Conservation (phyloP, 2,329 filamentous ascomycete genomes). For the Aspergillus transmontanensis region DNA sequence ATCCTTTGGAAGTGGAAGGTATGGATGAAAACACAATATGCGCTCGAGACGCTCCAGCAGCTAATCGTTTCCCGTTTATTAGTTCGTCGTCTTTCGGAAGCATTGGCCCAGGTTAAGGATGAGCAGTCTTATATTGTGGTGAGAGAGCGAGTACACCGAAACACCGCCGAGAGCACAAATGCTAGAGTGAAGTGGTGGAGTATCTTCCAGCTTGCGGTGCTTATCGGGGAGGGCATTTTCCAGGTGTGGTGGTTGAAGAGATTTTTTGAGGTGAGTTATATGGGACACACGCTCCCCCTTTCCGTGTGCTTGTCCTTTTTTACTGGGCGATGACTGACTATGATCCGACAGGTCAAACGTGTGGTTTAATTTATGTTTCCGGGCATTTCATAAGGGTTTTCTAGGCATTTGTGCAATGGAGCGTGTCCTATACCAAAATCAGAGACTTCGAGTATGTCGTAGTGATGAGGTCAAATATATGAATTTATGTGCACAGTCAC, state of each 20-base stretch:
- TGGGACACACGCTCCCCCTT: background rate
- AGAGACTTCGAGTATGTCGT: background rate
- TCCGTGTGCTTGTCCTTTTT: background rate
- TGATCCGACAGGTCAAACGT: constrained; percentile 46
- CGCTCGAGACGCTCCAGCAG: background rate
- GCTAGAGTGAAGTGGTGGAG: constrained; percentile 99
- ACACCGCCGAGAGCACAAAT: constrained; percentile 98
- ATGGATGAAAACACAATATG: constrained; percentile 31
- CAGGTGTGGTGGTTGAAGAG: constrained; percentile 99
- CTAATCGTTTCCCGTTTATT: constrained; percentile 8
- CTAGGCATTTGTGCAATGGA: constrained; percentile 3
- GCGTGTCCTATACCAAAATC: constrained; percentile 1
- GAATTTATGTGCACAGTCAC: constrained; percentile 11
- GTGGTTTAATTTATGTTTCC: constrained; percentile 42
- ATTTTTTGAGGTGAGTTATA: constrained; percentile 78
- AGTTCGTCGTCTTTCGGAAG: constrained; percentile 83
- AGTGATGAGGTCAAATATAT: constrained; percentile 7
- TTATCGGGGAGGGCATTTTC: constrained; percentile 91
- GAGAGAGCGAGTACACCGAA: constrained; percentile 92
- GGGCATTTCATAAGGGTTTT: constrained; percentile 12
- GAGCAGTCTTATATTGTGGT: constrained; percentile 97
- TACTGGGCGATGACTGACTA: background rate
- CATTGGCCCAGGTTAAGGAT: constrained; percentile 91
- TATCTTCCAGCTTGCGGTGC: constrained; percentile 87
- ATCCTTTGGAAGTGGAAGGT: constrained; percentile 92